Percentiles rank a stretch among this genome's conserved stretches.
Conservation (phyloP, 148 eudicot genomes). For the Salicornia ramosissima region DNA sequence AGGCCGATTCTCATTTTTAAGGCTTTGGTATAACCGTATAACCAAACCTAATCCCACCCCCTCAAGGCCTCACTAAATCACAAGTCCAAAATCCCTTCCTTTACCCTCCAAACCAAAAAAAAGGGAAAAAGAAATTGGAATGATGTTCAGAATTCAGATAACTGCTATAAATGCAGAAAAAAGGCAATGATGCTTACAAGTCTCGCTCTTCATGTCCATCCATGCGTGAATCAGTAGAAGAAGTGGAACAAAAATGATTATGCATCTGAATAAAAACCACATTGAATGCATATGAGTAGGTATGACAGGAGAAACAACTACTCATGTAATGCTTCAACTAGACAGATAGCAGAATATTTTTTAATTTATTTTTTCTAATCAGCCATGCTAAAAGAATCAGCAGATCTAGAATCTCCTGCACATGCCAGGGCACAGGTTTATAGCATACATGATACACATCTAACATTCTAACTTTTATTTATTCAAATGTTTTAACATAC, state of each 20-base stretch:
- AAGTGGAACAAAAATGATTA: conserved; percentile 35
- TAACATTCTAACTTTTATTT: neutral
- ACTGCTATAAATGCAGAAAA: neutral
- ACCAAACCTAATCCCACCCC: neutral
- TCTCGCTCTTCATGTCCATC: conserved; percentile 35
- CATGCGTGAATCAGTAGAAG: conserved; percentile 31
- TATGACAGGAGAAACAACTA: neutral
- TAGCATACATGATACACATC: conserved; percentile 8
- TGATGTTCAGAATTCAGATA: neutral
- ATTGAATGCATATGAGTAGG: conserved; percentile 6
- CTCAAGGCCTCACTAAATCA: too few relatives aligned
- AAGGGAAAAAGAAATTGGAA: neutral
- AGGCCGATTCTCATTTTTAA: too few relatives aligned
- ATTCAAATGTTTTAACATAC: neutral
- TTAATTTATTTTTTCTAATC: neutral
- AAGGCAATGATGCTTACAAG: conserved; percentile 34
- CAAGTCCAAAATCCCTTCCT: too few relatives aligned
- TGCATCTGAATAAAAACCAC: conserved; percentile 31
- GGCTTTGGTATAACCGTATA: neutral
- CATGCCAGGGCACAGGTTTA: neutral
- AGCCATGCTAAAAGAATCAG: neutral
- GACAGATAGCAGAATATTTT: neutral
- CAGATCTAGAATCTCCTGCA: neutral
- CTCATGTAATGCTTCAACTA: neutral
- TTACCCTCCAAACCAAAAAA: neutral